Percentiles rank a stretch among this genome's conserved stretches.
These are phyloP conservation scores for Blepharisma japonicum DNA, from an alignment of 73 alveolate genomes.

Conservation along the genomic window DNA sequence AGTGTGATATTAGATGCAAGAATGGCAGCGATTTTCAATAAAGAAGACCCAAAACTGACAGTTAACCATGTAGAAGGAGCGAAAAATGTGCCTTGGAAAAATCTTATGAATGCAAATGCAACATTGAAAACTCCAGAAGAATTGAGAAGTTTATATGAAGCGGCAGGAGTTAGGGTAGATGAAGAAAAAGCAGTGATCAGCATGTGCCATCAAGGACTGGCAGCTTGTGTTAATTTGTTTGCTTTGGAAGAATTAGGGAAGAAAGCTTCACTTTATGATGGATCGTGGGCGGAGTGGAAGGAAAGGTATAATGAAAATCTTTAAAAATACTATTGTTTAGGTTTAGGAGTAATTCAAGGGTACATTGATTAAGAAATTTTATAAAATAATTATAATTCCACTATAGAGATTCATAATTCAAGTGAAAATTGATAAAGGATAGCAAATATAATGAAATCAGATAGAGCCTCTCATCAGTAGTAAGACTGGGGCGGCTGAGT, in stretches of 20 bases:
- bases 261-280: neutral
- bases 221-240: neutral
- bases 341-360: too few relatives aligned
- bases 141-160: neutral
- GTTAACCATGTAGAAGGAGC: too few relatives aligned
- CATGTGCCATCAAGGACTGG: neutral
- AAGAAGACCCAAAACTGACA: too few relatives aligned
- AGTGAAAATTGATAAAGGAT: too few relatives aligned
- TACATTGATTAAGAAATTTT: too few relatives aligned
- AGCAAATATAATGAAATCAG: too few relatives aligned
- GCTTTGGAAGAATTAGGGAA: neutral
- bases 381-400: too few relatives aligned
- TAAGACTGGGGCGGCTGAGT: too few relatives aligned
- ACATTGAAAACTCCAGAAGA: neutral
- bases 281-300: conserved; percentile 5
- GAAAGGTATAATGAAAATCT: neutral
- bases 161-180: neutral
- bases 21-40: neutral
- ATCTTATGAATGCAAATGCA: neutral
- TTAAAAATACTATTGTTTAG: too few relatives aligned
- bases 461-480: too few relatives aligned
- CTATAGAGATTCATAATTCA: too few relatives aligned
- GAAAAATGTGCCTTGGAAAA: too few relatives aligned
- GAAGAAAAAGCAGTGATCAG: neutral
- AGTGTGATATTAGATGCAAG: neutral